Evolutionary conservation across 2,329 filamentous ascomycete species (phyloP).

Genomic region (Fusarium stilboides): DNA sequence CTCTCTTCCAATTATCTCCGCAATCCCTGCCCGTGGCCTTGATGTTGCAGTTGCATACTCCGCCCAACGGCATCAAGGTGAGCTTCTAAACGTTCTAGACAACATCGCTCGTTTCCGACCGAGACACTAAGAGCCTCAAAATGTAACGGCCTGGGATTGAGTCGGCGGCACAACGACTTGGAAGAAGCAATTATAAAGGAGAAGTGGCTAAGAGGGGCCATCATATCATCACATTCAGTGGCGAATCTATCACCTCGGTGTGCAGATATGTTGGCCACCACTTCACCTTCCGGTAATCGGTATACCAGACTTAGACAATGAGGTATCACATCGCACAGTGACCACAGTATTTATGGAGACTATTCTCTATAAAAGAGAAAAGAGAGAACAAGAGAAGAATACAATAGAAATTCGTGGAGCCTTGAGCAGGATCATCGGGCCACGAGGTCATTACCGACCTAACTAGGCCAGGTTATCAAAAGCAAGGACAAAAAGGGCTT

Average conservation of each 20-base stretch:
- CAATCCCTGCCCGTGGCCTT: conserved; percentile 18
- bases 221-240: conserved; percentile 24
- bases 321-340: conserved; percentile 3
- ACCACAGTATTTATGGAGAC: conserved; percentile 6
- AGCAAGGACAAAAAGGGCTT: conserved; percentile 16
- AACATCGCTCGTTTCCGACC: conserved; percentile 37
- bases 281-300: conserved; percentile 8
- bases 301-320: conserved; percentile 9
- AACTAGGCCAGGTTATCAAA: conserved; percentile 10
- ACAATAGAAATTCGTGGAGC: conserved; percentile 10
- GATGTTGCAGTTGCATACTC: conserved; percentile 1
- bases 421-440: conserved; percentile 22
- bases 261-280: conserved; percentile 25
- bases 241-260: conserved; percentile 29
- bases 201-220: conserved; percentile 4
- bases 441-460: conserved; percentile 21
- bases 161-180: neutral
- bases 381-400: conserved; percentile 18
- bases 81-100: conserved; percentile 40
- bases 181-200: conserved; percentile 13
- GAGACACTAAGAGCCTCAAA: conserved; percentile 27
- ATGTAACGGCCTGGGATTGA: neutral
- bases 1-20: conserved; percentile 31
- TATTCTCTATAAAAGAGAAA: conserved; percentile 11
- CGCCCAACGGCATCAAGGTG: conserved; percentile 23